These are phyloP conservation scores for Solanum piurae DNA, from an alignment of 257 asterid species.

Conservation along the genomic window DNA sequence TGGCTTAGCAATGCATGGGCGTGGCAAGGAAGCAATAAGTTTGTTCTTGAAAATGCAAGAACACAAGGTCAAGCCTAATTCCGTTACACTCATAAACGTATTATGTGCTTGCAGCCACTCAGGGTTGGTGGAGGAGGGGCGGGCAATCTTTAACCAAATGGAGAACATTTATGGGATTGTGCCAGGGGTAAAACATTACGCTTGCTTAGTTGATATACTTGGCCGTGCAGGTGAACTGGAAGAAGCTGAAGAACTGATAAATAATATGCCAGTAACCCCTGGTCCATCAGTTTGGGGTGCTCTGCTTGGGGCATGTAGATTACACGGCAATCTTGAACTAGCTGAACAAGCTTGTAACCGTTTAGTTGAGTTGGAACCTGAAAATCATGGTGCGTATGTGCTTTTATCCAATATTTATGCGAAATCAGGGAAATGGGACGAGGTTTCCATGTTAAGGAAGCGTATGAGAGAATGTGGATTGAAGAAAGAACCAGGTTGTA, in stretches of 20 bases:
- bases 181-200: slow-evolving; percentile 56
- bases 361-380: slow-evolving; percentile 60
- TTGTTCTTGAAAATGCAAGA: slow-evolving; percentile 53
- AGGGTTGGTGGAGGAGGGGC: slow-evolving; percentile 61
- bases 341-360: slow-evolving; percentile 45
- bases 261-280: slow-evolving; percentile 45
- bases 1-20: slow-evolving; percentile 72
- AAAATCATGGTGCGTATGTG: slow-evolving; percentile 58
- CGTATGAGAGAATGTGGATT: slow-evolving; percentile 51
- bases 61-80: slow-evolving; percentile 49
- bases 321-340: slow-evolving; percentile 41
- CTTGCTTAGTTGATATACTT: slow-evolving; percentile 73
- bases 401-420: slow-evolving; percentile 62
- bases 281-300: slow-evolving; percentile 70
- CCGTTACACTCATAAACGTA: slow-evolving; percentile 56
- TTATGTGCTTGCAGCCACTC: slow-evolving; percentile 81
- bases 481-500: slow-evolving; percentile 81
- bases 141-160: slow-evolving; percentile 39
- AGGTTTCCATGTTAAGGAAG: slow-evolving; percentile 50
- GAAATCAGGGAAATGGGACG: slow-evolving; percentile 47
- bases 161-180: slow-evolving; percentile 28
- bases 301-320: slow-evolving; percentile 62
- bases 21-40: slow-evolving; percentile 48
- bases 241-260: slow-evolving; percentile 42
- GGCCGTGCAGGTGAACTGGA: slow-evolving; percentile 73